These are phyloP conservation scores for Diaporthe caulivora DNA, from an alignment of 2,329 filamentous ascomycete genomes.

Conservation along the genomic window DNA sequence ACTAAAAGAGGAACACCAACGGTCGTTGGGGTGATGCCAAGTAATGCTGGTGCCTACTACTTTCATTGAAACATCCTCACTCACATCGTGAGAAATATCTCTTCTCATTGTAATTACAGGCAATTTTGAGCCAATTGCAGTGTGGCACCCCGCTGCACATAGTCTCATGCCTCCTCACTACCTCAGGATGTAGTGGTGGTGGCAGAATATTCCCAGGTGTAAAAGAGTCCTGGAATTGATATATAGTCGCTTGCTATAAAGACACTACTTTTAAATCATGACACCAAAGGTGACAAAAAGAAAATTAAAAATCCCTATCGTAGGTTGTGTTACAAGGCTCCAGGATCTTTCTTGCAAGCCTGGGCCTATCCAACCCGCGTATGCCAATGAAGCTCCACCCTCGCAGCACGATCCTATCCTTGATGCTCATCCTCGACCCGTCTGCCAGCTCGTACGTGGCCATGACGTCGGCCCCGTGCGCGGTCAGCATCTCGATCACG, in stretches of 20 bases:
- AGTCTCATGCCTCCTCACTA: too few relatives aligned
- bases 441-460: neutral
- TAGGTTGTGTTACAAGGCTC: neutral
- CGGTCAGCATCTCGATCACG: conserved; percentile 4
- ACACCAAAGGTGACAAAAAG: neutral
- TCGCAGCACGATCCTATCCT: conserved; percentile 7
- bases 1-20: too few relatives aligned
- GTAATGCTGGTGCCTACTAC: too few relatives aligned
- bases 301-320: neutral
- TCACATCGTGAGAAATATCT: too few relatives aligned
- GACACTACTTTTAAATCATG: too few relatives aligned
- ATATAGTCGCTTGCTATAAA: neutral
- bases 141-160: too few relatives aligned
- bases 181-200: too few relatives aligned
- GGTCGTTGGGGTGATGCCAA: too few relatives aligned
- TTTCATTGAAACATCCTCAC: too few relatives aligned
- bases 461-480: neutral
- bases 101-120: too few relatives aligned
- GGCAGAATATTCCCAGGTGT: too few relatives aligned
- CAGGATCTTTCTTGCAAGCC: neutral
- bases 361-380: neutral
- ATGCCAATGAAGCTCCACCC: neutral
- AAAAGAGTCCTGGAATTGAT: neutral
- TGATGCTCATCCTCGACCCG: conserved; percentile 9
- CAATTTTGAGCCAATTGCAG: too few relatives aligned